Evolutionary conservation across 2,329 filamentous ascomycete species (phyloP).

Genomic region (Alternaria ethzedia): DNA sequence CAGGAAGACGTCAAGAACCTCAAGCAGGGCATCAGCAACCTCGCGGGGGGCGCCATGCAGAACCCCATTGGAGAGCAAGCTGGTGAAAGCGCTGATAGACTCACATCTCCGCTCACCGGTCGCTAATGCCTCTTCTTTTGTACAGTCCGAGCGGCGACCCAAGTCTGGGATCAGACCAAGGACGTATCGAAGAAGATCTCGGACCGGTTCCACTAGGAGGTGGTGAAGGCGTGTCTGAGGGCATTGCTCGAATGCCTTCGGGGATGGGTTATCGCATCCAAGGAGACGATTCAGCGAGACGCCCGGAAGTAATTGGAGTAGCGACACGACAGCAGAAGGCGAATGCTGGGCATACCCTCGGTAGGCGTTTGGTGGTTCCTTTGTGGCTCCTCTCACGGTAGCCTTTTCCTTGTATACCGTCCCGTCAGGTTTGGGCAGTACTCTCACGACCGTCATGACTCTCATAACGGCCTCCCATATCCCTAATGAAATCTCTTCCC

Average conservation of each 20-base stretch:
- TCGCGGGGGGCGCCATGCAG: constrained; percentile 41
- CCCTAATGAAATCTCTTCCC: background rate
- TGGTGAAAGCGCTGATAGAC: constrained; percentile 45
- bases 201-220: constrained; percentile 15
- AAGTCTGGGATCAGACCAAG: constrained; percentile 30
- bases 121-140: constrained; percentile 36
- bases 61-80: constrained; percentile 47
- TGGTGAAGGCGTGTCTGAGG: constrained; percentile 19
- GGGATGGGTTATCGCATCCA: constrained; percentile 22
- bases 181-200: constrained; percentile 22
- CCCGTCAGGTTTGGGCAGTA: background rate
- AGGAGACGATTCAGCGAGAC: constrained; percentile 8
- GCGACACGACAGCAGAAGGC: constrained; percentile 3
- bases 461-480: background rate
- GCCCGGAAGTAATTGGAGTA: constrained; percentile 13
- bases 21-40: constrained; percentile 46
- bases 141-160: constrained; percentile 32
- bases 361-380: constrained; percentile 2
- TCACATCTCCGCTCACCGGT: constrained; percentile 47
- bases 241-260: constrained; percentile 26
- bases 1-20: constrained; percentile 46
- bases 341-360: background rate
- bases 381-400: background rate
- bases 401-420: constrained; percentile 4
- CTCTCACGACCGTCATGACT: background rate